Evolutionary conservation across 192 early-diverging fungal species (phyloP), one percentile per base, ranked within the genome.

Genomic region (Mortierella alpina): DNA sequence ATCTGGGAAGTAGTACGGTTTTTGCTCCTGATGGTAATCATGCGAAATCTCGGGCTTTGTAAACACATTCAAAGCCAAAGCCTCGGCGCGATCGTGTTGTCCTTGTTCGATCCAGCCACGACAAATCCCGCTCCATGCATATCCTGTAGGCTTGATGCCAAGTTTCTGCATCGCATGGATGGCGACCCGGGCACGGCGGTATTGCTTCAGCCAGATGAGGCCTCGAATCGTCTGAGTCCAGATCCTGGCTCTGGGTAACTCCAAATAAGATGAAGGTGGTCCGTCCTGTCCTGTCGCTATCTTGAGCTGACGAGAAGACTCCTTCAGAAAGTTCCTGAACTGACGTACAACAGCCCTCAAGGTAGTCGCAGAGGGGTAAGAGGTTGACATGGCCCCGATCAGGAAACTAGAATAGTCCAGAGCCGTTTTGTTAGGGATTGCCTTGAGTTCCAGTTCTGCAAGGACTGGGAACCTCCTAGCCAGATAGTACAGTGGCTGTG

Each of bases 51-150:
- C 59, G 6, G 76, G 76, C 13, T 42, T 51, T 1, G 58, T 72
- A 22, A 79, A 79, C 39, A 79, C 76, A 23, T 79, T 66, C 52
- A 53, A 62, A 6, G 76, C 76, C 45, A 79, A 56, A 15, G 68
- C 68, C 41, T 79, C 76, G 5, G 76, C 76, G 17, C 68, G 76
- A 50, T 66, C 69, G 50, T 71, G 45, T n/a, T 79, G 48, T 9
- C 76, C 76, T 50, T 79, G 76, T 13, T 79, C 69, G 40, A 79
- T 71, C 76, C 76, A 79, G 12, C 76, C 69, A 22, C 76, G 76
- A 40, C 76, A 79, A 22, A 79, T 79, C 2, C 57, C 52, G 10
- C 76, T 63, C 76, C 76, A 79, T 18, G 76, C 69, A 66, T 59
- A 79, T 44, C 76, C 76, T 11, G 76, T 79, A 8, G 76, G 76